Evolutionary conservation across 768 basidiomycete genomes (phyloP), one percentile per base, ranked within the genome.

Genomic region (Cystoderma amianthinum): DNA sequence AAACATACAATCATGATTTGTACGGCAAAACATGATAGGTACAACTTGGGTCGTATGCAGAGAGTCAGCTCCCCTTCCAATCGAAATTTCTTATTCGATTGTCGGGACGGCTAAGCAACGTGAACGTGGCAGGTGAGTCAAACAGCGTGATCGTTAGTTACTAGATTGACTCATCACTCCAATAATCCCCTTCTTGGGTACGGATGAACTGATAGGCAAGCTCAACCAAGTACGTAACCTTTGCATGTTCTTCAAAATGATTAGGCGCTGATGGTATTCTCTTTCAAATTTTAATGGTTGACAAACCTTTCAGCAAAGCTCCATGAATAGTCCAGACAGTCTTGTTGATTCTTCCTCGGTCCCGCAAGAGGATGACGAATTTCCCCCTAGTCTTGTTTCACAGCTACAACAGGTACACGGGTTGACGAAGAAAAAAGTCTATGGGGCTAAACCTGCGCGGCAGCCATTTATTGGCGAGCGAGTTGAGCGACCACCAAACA

Each of bases 361-460:
- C 25, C 7, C 25, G 25, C 25, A 28, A n/a, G 7, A 28, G 25
- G 48, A 54, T 45, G 18, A 53, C 51, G 25, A 51, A 55, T 5
- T 58, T 16, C 50, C 63, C 2, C 75, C 72, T 3, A 79, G 68
- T 43, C 62, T 85, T 1, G 83, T 85, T 36, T 66, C 62, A 17
- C 78, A 77, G 17, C 65, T 84, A 12, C 78, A 84, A 56, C 76
- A 80, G 50, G 69, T 76, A 24, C 82, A 85, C 43, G 82, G 82
- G 2, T 51, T 85, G 36, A 81, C 78, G 5, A 82, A 82, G 62
- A 84, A 83, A 61, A 80, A 80, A 48, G 66, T 78, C 5, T 80
- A 82, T 43, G 72, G 74, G 9, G 41, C 69, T 7, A 76, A 77
- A 49, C 68, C 75, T 13, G 47, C 61, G 13, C 64, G 71, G 19